These are phyloP conservation scores for Melanomma pulvis-pyrius DNA, from an alignment of 495 filamentous ascomycete species.

Conservation along the genomic window DNA sequence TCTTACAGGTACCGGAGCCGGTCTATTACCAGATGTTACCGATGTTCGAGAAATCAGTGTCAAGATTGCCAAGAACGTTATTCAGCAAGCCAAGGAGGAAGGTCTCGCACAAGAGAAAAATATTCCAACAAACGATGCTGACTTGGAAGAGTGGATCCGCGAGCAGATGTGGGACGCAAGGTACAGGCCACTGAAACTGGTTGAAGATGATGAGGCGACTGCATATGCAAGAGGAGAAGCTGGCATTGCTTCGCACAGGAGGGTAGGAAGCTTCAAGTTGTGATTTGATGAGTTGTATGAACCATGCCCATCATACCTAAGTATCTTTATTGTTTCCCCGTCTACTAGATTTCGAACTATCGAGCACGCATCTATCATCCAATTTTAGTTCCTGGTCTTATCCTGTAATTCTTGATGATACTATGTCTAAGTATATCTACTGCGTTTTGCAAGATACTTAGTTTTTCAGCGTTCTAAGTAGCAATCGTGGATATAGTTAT, in stretches of 20 bases:
- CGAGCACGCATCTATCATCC: too few relatives aligned
- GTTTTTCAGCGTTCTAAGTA: too few relatives aligned
- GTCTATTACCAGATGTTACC: conserved; percentile 75
- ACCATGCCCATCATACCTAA: too few relatives aligned
- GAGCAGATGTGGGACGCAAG: conserved; percentile 89
- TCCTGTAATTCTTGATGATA: too few relatives aligned
- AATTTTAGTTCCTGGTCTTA: too few relatives aligned
- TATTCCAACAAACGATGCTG: conserved; percentile 59
- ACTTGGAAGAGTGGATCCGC: conserved; percentile 77
- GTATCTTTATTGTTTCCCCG: too few relatives aligned
- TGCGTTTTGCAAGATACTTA: too few relatives aligned
- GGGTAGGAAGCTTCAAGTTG: background rate
- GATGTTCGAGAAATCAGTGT: conserved; percentile 76
- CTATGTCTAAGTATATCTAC: too few relatives aligned
- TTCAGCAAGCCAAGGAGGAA: conserved; percentile 69
- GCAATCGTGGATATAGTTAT: too few relatives aligned
- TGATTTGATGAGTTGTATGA: too few relatives aligned
- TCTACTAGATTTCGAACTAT: too few relatives aligned
- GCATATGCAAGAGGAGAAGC: conserved; percentile 63
- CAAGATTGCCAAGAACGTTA: conserved; percentile 77
- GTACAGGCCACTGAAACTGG: conserved; percentile 66
- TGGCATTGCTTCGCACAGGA: conserved; percentile 38
- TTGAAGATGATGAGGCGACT: conserved; percentile 54
- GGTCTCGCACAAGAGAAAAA: conserved; percentile 62
- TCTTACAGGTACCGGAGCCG: conserved; percentile 56